Base-by-base conservation (phyloP, 305 asterid genomes). In the Fraxinus latifolia region DNA sequence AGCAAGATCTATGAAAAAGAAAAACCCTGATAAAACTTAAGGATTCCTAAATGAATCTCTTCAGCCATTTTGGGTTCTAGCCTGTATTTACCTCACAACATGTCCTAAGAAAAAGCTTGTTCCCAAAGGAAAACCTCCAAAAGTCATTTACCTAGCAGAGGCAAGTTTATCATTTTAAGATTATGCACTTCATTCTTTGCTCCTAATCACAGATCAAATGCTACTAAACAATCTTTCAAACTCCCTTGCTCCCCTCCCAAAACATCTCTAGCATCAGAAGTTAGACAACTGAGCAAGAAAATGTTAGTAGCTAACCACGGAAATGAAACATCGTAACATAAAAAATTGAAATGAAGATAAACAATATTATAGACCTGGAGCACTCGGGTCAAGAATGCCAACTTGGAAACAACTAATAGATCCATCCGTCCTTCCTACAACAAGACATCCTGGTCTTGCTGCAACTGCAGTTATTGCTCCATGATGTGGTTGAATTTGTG, bases 341-440 rank as follows among this genome's bases (percentile, higher is more conserved):
- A 74, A 74, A 81, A 6, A 81, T 77, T 60, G 39, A 80, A 78
- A 70, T 23, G 21, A 82, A 73, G 58, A 47, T 21, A 83, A 77
- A 82, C 74, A 73, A 72, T 27, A 75, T 72, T 76, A 36, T 79
- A 82, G 81, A 95, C 99, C 99, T 89, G 98, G 89, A 83, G 87
- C 86, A 74, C 81, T 85, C 44, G 92, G 90, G 78, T 91, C 94
- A 83, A 90, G 90, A 73, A 47, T 77, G 85, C 97, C 96, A 82
- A 94, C 94, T 89, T 89, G 97, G 87, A 88, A 89, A 84, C 89
- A 89, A 78, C 92, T 85, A 89, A 90, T 84, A 67, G 96, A 91
- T 83, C 99, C 99, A 90, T 94, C 97, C 82, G 85, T 88, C 86
- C 97, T 91, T 87, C 98, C 97, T 76, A 91, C 89, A 78, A 89